These are phyloP conservation scores for Luffa acutangula DNA, from an alignment of 306 rosid species.

Conservation along the genomic window DNA sequence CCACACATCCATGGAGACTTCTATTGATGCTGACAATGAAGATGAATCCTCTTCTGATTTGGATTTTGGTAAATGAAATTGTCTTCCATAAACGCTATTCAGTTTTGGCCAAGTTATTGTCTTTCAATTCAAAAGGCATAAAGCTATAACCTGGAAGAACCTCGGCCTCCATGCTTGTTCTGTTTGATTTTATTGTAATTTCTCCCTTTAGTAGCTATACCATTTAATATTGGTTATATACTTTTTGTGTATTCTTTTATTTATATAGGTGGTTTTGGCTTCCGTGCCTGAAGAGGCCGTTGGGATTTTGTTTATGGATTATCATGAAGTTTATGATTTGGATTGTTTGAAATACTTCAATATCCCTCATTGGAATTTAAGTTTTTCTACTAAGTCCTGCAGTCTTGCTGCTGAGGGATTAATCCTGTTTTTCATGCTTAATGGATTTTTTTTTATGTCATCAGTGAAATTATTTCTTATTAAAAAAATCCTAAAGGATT, in stretches of 20 bases:
- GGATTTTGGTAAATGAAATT: conserved; percentile 53
- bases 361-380: background rate
- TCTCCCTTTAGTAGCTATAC: background rate
- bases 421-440: background rate
- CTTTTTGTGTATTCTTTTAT: background rate
- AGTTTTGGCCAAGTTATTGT: background rate
- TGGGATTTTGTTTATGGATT: background rate
- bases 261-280: background rate
- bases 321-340: background rate
- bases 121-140: background rate
- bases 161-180: background rate
- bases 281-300: background rate
- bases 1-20: conserved; percentile 33
- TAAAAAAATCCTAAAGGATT: background rate
- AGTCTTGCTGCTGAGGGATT: background rate
- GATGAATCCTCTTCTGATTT: conserved; percentile 72
- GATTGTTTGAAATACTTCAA: background rate
- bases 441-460: background rate
- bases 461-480: background rate
- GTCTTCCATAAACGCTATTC: background rate
- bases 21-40: conserved; percentile 32
- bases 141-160: background rate
- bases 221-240: background rate
- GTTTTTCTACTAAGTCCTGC: background rate
- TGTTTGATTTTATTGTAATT: background rate